Base-by-base conservation (phyloP, 2,329 filamentous ascomycete genomes). In the Drechslerella dactyloides region DNA sequence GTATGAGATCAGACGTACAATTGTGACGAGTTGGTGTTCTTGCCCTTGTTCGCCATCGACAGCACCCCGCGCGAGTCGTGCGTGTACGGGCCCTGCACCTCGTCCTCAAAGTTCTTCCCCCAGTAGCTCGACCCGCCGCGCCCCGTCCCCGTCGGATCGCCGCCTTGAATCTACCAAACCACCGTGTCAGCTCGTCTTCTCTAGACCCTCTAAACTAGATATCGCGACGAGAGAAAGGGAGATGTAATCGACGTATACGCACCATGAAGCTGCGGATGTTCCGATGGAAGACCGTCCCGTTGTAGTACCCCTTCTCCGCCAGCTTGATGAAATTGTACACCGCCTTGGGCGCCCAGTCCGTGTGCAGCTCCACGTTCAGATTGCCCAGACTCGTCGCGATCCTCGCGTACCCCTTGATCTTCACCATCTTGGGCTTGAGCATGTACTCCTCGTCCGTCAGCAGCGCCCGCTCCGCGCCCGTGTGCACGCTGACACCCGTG, bases 41-140 rank as follows among this genome's bases (percentile, higher is more conserved):
- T 97, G 68, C 94, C 94, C 79, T 99, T 99, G 80, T 99, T 99
- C 44, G 94, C 94, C 94, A 99, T 99, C 75, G 89, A 92, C 24
- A 96, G 78, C 0, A 93, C 85, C 11, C 94, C 94, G 27, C 93
- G 84, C 0, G 84, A 82, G 77, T 91, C 89, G 77, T 99, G 94
- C n/a, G 88, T 89, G 44, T 92, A 80, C 0, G 93, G 91, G 0
- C 93, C 92, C 15, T 97, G 92, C 74, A 97, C 89, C 78, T 99
- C 94, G 79, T 99, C 94, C 59, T 89, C 84, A 77, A 99, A 99
- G 73, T 92, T 90, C 80, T 96, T 96, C 68, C 90, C 90, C 94
- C 94, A 99, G 70, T 96, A 87, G 77, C 90, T 96, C 54, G 87
- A 82, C 0, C 94, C 94, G n/a, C 94, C 94, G 72, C 91, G 86